Conservation (phyloP, 2,329 filamentous ascomycete genomes). For the Aplosporella prunicola region DNA sequence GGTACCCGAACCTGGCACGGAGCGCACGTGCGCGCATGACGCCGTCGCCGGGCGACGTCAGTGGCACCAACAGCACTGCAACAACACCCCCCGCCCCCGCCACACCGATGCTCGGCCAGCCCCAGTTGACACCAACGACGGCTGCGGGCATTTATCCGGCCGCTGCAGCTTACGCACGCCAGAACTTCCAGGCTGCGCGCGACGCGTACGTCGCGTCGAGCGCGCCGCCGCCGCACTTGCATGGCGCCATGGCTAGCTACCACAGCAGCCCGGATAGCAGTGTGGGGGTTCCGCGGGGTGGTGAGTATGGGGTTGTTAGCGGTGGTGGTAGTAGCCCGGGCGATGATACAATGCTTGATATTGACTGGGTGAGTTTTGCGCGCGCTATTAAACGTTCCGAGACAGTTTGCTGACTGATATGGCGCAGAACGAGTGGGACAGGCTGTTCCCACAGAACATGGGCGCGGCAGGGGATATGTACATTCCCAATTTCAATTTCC, state of each 20-base stretch:
- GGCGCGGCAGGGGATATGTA: slow-evolving; percentile 20
- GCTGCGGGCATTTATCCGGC: too few species aligned
- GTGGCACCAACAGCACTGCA: too few species aligned
- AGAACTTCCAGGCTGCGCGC: too few species aligned
- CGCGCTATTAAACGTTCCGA: background rate
- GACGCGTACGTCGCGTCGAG: too few species aligned
- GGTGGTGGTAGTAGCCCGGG: slow-evolving; percentile 8
- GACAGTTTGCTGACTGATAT: background rate
- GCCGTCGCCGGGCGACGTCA: too few species aligned
- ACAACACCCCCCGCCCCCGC: too few species aligned
- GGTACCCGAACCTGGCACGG: slow-evolving; percentile 8
- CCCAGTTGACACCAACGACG: too few species aligned
- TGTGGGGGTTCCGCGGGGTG: background rate
- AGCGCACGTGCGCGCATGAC: slow-evolving; percentile 3
- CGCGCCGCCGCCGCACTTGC: too few species aligned
- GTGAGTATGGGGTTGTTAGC: slow-evolving; percentile 3
- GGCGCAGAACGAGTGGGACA: slow-evolving; percentile 37
- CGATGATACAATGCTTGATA: slow-evolving; percentile 10
- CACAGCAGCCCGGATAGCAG: background rate
- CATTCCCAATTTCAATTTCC: slow-evolving; percentile 28
- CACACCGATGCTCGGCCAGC: too few species aligned
- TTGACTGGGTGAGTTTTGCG: slow-evolving; percentile 7
- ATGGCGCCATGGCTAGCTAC: background rate
- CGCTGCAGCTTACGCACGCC: too few species aligned
- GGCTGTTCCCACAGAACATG: slow-evolving; percentile 30